Evolutionary conservation across 345 rosid species (phyloP), one percentile per base, ranked within the genome.

Genomic region (Combretum micranthum): DNA sequence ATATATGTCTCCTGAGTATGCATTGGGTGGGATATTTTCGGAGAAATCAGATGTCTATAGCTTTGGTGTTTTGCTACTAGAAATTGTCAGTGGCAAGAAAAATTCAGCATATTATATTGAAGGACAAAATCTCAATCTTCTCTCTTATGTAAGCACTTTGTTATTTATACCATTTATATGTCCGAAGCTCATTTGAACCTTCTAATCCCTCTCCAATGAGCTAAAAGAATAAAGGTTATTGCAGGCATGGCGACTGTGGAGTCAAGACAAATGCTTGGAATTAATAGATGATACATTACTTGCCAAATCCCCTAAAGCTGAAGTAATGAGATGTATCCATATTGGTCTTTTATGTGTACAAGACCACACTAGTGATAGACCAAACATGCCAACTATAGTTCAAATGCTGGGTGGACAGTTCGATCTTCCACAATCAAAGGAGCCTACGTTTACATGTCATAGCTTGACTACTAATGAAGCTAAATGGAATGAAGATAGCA

Each of bases 1-100:
- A 14, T 72, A 63, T 18, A 67, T 67, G 72, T 52, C 76, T 16
- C 69, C 72, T 42, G 72, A 72, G 47, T 60, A 72, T 64, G 77
- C 67, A 11, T 22, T 57, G 56, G 58, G 52, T 11, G 69, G 73
- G 12, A 26, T 53, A 13, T 68, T 63, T 47, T 73, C 77, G 2
- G 37, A 52, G 49, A 68, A 73, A 61, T 68, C 70, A 2, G 72
- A 72, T 32, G 66, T 67, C 5, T 72, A 55, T 22, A 72, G 72
- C 49, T 72, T 66, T 46, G 69, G 76, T 16, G 76, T 67, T 11
- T 15, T 72, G 19, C 6, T 72, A 8, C 44, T 72, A 20, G 76
- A 67, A 66, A 67, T 60, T n/a, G 44, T 67, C 37, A 63, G 59
- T 26, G 75, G 70, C 23, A 61, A 19, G 59, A 71, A 57, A 37